Evolutionary conservation across 495 filamentous ascomycete species (phyloP).

Genomic region (Astrothelium macrocarpum): DNA sequence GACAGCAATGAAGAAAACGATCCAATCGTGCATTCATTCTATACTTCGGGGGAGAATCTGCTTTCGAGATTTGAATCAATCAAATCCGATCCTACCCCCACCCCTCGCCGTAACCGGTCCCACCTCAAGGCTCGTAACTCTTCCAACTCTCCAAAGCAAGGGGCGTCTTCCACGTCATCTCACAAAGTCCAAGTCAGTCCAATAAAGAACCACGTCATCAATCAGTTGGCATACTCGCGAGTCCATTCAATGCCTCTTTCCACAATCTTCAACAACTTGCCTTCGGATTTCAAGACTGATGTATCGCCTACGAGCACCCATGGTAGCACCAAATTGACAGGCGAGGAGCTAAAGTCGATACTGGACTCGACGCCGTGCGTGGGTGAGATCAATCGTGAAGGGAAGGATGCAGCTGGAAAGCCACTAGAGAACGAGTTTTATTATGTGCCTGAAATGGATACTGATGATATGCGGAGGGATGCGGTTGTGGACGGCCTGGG

Average conservation of each 20-base stretch:
- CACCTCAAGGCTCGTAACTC: conserved; percentile 13
- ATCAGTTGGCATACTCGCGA: conserved; percentile 93
- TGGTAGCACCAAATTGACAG: conserved; percentile 39
- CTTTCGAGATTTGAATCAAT: conserved; percentile 70
- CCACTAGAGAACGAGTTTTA: conserved; percentile 92
- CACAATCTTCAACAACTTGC: conserved; percentile 74
- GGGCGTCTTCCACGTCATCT: not conserved
- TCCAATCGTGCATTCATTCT: conserved; percentile 80
- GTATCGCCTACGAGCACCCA: conserved; percentile 35
- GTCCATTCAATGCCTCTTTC: conserved; percentile 88
- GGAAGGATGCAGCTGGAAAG: conserved; percentile 95
- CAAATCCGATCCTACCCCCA: conserved; percentile 39
- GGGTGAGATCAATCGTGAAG: conserved; percentile 78
- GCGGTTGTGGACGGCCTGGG: conserved; percentile 78
- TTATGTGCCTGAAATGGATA: conserved; percentile 87
- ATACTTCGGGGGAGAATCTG: conserved; percentile 75
- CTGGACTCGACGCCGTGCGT: conserved; percentile 66
- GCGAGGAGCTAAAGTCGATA: conserved; percentile 50
- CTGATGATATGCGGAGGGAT: conserved; percentile 64
- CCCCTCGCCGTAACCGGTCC: conserved; percentile 24
- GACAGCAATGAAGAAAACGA: conserved; percentile 90
- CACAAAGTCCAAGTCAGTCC: conserved; percentile 24
- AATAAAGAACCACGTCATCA: conserved; percentile 65
- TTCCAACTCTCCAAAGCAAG: conserved; percentile 14
- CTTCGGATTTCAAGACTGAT: conserved; percentile 46